Evolutionary conservation across 768 basidiomycete genomes (phyloP).

Genomic region (Phanerochaete sordida): DNA sequence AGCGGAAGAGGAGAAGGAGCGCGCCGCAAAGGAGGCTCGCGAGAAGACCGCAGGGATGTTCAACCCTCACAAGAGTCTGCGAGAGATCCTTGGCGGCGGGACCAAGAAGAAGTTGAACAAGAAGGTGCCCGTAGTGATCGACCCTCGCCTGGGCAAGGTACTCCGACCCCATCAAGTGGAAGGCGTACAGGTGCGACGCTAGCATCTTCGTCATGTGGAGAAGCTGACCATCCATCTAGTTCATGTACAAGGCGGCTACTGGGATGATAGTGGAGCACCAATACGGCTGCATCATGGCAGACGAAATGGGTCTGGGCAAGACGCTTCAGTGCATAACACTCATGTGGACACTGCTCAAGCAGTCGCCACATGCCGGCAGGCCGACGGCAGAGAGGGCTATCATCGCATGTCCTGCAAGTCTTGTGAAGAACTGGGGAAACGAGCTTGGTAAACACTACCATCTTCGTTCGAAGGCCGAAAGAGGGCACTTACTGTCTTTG

Average conservation of each 20-base stretch:
- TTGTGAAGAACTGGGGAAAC: constrained; percentile 99
- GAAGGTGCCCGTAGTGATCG: constrained; percentile 97
- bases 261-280: constrained; percentile 91
- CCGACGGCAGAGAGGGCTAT: constrained; percentile 94
- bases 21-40: constrained; percentile 57
- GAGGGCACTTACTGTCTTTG: neutral
- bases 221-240: constrained; percentile 45
- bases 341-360: constrained; percentile 92
- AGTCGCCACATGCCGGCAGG: constrained; percentile 86
- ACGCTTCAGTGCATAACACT: constrained; percentile 96
- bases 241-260: constrained; percentile 92
- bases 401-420: constrained; percentile 93
- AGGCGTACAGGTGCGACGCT: constrained; percentile 78
- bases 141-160: constrained; percentile 82
- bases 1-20: constrained; percentile 67
- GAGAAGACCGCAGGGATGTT: constrained; percentile 72
- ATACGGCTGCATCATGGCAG: constrained; percentile 97
- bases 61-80: constrained; percentile 92
- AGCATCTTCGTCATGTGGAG: neutral
- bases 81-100: constrained; percentile 69
- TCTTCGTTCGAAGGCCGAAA: neutral
- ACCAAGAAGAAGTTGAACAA: constrained; percentile 59
- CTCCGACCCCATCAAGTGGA: constrained; percentile 97
- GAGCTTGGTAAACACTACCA: constrained; percentile 66
- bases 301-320: constrained; percentile 98